These are phyloP conservation scores for Cercophora newfieldiana DNA, from an alignment of 495 filamentous ascomycete genomes.

Conservation along the genomic window DNA sequence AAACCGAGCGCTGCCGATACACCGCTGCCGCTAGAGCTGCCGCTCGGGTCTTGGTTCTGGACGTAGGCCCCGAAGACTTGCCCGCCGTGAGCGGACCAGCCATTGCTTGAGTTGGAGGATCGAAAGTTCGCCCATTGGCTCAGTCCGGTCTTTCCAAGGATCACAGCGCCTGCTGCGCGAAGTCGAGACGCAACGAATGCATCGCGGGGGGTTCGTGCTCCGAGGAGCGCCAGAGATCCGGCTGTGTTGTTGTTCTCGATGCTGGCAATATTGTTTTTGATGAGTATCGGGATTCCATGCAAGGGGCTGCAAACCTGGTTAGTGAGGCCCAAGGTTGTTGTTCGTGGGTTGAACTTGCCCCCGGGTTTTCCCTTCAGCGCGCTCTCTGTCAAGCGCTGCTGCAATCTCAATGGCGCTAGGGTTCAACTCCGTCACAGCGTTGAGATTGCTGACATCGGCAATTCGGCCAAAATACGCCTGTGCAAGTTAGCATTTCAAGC, in stretches of 20 bases:
- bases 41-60: conserved; percentile 28
- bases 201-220: conserved; percentile 44
- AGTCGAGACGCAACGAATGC: conserved; percentile 44
- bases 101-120: conserved; percentile 35
- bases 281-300: conserved; percentile 5
- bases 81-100: conserved; percentile 44
- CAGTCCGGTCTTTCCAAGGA: conserved; percentile 46
- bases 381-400: conserved; percentile 11
- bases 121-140: conserved; percentile 45
- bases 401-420: conserved; percentile 43
- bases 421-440: conserved; percentile 45
- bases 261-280: conserved; percentile 43
- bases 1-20: conserved; percentile 36
- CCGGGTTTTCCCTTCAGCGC: conserved; percentile 7
- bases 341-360: neutral
- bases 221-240: conserved; percentile 55
- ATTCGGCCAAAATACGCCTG: conserved; percentile 52
- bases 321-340: neutral
- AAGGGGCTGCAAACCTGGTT: neutral
- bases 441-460: conserved; percentile 51
- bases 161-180: conserved; percentile 45
- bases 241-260: conserved; percentile 35
- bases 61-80: conserved; percentile 41
- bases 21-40: conserved; percentile 37
- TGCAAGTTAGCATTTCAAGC: neutral